Evolutionary conservation across 1,284 basidiomycete species (phyloP).

Genomic region (Cryptococcus sp.): DNA sequence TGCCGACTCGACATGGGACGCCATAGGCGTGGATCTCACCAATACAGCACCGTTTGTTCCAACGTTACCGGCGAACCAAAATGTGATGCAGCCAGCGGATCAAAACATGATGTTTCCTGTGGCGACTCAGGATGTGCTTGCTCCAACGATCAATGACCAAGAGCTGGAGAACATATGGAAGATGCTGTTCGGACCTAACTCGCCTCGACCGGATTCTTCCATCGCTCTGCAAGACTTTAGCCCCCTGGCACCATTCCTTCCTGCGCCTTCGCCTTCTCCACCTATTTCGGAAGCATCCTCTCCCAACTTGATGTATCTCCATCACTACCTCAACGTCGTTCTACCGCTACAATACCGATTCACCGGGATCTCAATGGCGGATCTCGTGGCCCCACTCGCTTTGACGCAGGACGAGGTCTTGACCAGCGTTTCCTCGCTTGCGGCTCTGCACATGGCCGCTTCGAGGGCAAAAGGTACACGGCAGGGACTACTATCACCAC

Average conservation of each 20-base stretch:
- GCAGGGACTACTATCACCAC: background rate
- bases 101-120: background rate
- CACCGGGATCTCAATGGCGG: constrained; percentile 19
- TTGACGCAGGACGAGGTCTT: constrained; percentile 22
- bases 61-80: too few species aligned
- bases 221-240: constrained; percentile 1
- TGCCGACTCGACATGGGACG: too few species aligned
- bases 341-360: constrained; percentile 34
- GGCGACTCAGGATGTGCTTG: background rate
- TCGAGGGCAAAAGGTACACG: background rate
- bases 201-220: background rate
- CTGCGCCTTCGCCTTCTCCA: constrained; percentile 1
- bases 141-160: background rate
- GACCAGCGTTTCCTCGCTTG: constrained; percentile 22
- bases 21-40: too few species aligned
- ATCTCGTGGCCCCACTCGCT: constrained; percentile 28
- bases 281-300: background rate
- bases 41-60: too few species aligned
- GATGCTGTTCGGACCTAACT: constrained; percentile 1
- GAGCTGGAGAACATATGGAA: constrained; percentile 7
- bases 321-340: constrained; percentile 36
- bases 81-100: background rate
- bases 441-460: constrained; percentile 30
- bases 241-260: constrained; percentile 8
- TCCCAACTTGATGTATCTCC: constrained; percentile 19